Base-by-base conservation (phyloP, 441 rosid genomes). In the Dalechampia spathulata region DNA sequence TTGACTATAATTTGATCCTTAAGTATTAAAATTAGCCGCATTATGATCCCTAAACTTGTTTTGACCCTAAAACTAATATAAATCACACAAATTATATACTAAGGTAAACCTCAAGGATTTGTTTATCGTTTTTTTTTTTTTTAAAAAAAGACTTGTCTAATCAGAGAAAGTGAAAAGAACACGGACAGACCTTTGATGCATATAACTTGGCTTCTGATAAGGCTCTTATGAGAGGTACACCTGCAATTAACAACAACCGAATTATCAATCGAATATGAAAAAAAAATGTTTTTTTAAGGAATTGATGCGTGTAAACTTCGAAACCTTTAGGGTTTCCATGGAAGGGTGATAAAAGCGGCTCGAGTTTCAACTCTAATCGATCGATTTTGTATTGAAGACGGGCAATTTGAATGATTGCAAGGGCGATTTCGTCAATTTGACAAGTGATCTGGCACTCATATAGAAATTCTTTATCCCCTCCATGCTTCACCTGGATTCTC, bases 401-500 rank as follows among this genome's bases (percentile, higher is more conserved):
- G 25, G 50, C 42, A 19, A 43, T 58, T 16, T 58, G 63, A 48
- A 48, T 7, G 13, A 58, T 17, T 37, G 37, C 55, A 25, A 23
- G 17, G 8, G 47, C 47, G 20, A 48, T 58, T 16, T 48, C 55
- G 13, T 58, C 63, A 48, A 58, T 23, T 16, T 11, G 37, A 39
- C 19, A 58, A 26, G 53, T 12, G 37, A 15, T 23, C 6, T 21
- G 15, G 9, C 53, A 36, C 1, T 57, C 45, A 22, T 46, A 46
- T 4, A 49, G 39, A 43, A 42, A 28, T 20, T 56, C 50, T 3
- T 7, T 7, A 17, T 28, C 34, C 34, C 5, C 50, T 45, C 23
- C 42, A 32, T 45, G 61, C 34, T 58, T 46, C 45, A 47, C 36
- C 49, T 38, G 48, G 19, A 49, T 48, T 49, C 48, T 48, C 46